Evolutionary conservation across 2,329 filamentous ascomycete species (phyloP), one percentile per base, ranked within the genome.

Genomic region (Paecilomyces fulvus): DNA sequence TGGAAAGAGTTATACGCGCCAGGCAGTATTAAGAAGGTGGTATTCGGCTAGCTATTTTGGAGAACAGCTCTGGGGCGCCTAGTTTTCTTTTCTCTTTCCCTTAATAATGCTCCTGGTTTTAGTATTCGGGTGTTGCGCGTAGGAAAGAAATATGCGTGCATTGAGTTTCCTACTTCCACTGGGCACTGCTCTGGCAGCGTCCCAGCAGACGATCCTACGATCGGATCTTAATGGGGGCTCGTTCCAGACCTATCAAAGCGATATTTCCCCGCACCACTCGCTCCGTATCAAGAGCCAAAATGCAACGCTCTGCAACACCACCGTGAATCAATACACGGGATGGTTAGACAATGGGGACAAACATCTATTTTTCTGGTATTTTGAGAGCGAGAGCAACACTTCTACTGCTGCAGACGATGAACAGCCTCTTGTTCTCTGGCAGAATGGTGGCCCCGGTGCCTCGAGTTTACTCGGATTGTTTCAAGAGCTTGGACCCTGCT

Each of bases 311-410:
- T 52, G 51, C 51, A 33, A 30, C 51, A 33, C 51, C 51, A 33
- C 25, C 30, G 25, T 33, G 8, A 30, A 33, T 25, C 51, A 52
- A 31, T 52, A 52, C 30, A 52, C 51, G 11, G 51, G 51, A 11
- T 58, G 56, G 56, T 28, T 58, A 4, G 56, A 58, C 31, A 33
- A 52, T 14, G 71, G 71, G 20, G 55, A 61, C 21, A 75, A 76
- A 53, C 76, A 79, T 58, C 67, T 79, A 54, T 77, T 76, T 64
- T 77, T 75, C 64, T 76, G 74, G 73, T 77, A 74, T 63, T 76
- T 76, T 55, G 74, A 75, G 59, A 71, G 69, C 8, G 69, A 74
- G 49, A 62, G 64, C 14, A 43, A 43, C 14, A 43, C 20, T 43
- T 17, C 37, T 55, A 65, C 65, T 23, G 70, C 73, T 2, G 65